Evolutionary conservation across 768 basidiomycete species (phyloP).

Genomic region (Trametes meyenii): DNA sequence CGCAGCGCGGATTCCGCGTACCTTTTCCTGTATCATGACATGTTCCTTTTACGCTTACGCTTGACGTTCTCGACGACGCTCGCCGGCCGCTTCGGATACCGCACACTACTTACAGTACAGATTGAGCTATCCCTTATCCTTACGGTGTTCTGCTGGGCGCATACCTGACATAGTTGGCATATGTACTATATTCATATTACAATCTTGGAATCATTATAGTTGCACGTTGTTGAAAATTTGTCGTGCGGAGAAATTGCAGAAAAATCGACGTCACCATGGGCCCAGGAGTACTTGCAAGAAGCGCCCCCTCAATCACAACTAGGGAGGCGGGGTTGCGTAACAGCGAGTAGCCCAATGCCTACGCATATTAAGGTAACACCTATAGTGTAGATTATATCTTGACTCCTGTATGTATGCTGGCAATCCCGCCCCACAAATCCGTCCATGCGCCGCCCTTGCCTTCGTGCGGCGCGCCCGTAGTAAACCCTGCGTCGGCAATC

Average conservation of each 20-base stretch:
- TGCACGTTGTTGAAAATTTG: not conserved
- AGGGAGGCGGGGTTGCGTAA: not conserved
- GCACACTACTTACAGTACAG: constrained; percentile 5
- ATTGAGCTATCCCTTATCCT: not conserved
- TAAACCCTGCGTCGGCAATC: constrained; percentile 86
- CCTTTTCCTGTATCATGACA: constrained; percentile 9
- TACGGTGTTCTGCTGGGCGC: constrained; percentile 19
- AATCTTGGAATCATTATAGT: constrained; percentile 22
- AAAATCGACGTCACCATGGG: no score
- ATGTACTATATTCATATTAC: constrained; percentile 22
- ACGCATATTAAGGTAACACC: not conserved
- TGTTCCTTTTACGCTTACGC: constrained; percentile 7
- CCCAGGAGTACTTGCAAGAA: no score
- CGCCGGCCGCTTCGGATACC: not conserved
- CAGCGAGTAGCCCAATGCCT: not conserved
- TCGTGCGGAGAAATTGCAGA: no score
- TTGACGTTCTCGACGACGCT: constrained; percentile 8
- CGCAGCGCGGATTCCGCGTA: not conserved
- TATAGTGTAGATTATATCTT: constrained; percentile 53
- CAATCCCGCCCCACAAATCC: constrained; percentile 86
- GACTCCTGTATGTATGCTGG: constrained; percentile 82
- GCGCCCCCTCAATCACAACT: not conserved
- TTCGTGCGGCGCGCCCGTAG: constrained; percentile 58
- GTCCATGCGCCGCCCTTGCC: constrained; percentile 84
- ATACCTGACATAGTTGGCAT: constrained; percentile 21